phyloP scores from a whole-genome alignment of 768 basidiomycete species.

The Panaeolus cyanescens region DNA sequence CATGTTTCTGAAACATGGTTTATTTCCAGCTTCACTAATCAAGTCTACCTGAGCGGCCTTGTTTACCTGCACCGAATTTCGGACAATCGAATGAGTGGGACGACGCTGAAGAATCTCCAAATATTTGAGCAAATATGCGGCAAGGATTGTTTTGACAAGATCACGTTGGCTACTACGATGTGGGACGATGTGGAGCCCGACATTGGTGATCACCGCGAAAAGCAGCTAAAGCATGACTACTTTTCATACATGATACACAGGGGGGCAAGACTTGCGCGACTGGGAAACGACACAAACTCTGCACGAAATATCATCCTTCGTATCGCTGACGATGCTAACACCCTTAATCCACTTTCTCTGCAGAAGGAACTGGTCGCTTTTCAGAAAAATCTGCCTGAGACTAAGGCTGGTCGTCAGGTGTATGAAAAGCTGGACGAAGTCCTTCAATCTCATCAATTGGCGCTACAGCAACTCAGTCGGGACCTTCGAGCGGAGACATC shows the following conservation, averaged over 20 bases:
- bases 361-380: conserved; percentile 5
- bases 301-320: not conserved
- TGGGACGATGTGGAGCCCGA: conserved; percentile 9
- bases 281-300: conserved; percentile 3
- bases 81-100: conserved; percentile 8
- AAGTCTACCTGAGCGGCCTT: conserved; percentile 7
- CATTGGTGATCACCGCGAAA: conserved; percentile 5
- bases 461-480: not conserved
- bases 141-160: conserved; percentile 7
- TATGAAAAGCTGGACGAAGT: conserved; percentile 1
- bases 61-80: conserved; percentile 17
- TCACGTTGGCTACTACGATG: conserved; percentile 16
- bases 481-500: not conserved
- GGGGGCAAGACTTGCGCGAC: conserved; percentile 7
- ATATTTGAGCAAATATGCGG: conserved; percentile 9
- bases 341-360: not conserved
- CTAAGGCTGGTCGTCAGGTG: conserved; percentile 2
- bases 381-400: not conserved
- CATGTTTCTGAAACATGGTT: not conserved
- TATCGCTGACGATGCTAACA: not conserved
- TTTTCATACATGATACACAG: conserved; percentile 11
- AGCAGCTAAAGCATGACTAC: conserved; percentile 6
- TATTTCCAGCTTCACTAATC: not conserved
- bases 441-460: not conserved
- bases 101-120: conserved; percentile 4